Evolutionary conservation across 768 basidiomycete genomes (phyloP).

Genomic region (Exsudoporus frostii): DNA sequence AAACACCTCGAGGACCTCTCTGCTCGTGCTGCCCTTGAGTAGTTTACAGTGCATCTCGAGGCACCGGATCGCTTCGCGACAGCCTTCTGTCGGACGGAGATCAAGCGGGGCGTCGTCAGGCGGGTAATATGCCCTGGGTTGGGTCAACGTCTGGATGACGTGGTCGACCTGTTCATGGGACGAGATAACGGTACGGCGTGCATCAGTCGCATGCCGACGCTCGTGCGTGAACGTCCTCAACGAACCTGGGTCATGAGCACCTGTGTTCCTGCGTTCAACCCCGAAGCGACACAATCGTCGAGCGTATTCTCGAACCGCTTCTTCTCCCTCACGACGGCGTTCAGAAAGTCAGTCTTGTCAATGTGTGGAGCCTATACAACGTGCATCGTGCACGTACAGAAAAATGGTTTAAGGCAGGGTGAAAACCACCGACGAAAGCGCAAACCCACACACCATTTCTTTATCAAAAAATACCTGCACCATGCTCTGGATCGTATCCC

Average conservation of each 20-base stretch:
- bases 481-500: constrained; percentile 97
- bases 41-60: constrained; percentile 89
- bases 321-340: constrained; percentile 91
- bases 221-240: background rate
- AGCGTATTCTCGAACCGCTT: constrained; percentile 91
- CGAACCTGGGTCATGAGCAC: constrained; percentile 89
- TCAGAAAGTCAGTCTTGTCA: constrained; percentile 90
- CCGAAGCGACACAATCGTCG: constrained; percentile 91
- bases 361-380: constrained; percentile 70
- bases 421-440: background rate
- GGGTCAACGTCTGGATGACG: constrained; percentile 78
- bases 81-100: constrained; percentile 82
- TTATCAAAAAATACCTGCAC: constrained; percentile 98
- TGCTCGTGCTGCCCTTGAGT: constrained; percentile 88
- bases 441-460: constrained; percentile 62
- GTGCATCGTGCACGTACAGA: background rate
- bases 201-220: background rate
- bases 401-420: background rate
- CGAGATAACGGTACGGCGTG: background rate
- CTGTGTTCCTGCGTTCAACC: constrained; percentile 93
- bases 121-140: constrained; percentile 88
- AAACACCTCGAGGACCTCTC: constrained; percentile 96
- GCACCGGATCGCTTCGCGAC: constrained; percentile 85
- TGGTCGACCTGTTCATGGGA: constrained; percentile 72
- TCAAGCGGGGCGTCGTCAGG: constrained; percentile 76